These are phyloP conservation scores for Pseudoturritis turrita DNA, from an alignment of 345 rosid species.

Conservation along the genomic window DNA sequence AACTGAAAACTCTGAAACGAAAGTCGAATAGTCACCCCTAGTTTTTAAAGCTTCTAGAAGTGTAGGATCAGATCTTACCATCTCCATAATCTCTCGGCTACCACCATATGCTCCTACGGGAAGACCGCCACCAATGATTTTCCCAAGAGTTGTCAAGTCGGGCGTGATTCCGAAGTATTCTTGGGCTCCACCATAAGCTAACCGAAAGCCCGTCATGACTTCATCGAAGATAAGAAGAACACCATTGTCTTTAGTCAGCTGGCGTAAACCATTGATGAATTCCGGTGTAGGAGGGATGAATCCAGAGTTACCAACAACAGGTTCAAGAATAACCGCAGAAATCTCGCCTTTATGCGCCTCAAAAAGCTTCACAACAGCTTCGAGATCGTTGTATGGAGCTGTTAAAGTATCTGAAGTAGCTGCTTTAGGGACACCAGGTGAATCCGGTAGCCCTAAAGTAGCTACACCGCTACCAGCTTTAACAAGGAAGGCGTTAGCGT, in stretches of 20 bases:
- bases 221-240: constrained; percentile 81
- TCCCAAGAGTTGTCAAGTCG: constrained; percentile 78
- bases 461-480: constrained; percentile 99
- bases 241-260: constrained; percentile 55
- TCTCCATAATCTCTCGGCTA: constrained; percentile 85
- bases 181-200: constrained; percentile 93
- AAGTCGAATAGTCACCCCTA: no score
- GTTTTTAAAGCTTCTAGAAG: background rate
- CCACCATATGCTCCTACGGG: constrained; percentile 98
- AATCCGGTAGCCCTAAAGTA: constrained; percentile 85
- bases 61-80: constrained; percentile 39
- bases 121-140: constrained; percentile 90
- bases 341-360: constrained; percentile 65
- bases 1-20: no score
- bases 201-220: constrained; percentile 93
- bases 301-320: constrained; percentile 90
- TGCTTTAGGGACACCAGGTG: constrained; percentile 90
- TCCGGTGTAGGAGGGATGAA: constrained; percentile 65
- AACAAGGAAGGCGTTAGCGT: constrained; percentile 90
- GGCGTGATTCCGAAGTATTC: constrained; percentile 83
- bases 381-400: constrained; percentile 65
- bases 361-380: constrained; percentile 58
- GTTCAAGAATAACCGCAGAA: constrained; percentile 81
- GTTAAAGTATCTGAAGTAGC: constrained; percentile 80
- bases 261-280: constrained; percentile 57